Evolutionary conservation across 805 yeast genomes (phyloP), one percentile per base, ranked within the genome.

Genomic region (Groenewaldozyma salmanticensis): DNA sequence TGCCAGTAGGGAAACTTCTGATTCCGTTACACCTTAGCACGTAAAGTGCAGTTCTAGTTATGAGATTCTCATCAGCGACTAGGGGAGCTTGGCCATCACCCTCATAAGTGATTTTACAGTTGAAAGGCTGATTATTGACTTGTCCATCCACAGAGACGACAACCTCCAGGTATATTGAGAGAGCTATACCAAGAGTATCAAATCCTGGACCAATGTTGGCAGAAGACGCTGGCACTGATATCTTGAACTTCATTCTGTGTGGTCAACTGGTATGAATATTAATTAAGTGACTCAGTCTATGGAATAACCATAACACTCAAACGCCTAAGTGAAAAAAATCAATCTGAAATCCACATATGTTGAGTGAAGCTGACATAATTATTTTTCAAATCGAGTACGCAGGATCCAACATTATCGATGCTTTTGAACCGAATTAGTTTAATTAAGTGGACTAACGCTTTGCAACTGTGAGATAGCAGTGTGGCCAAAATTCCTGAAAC

Each of bases 171-270:
- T 66, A 86, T 38, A 87, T 65, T 47, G 81, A 72, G 49, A 92
- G 70, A 35, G 96, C 96, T 32, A 92, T 80, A 19, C 98, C 98
- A 39, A 92, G 66, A 4, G 92, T 98, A 62, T 92, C 98, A 57
- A 90, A 92, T 1, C 98, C 98, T 6, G 98, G 98, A 5, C 98
- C 98, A 39, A 92, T 90, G 55, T 92, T 92, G 55, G 98, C 98
- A 38, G 95, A 83, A 4, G 97, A 88, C 4, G 97, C 96, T 3
- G 98, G 98, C 15, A 90, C 92, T 41, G 74, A 76, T 51, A 85
- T 73, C 34, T 59, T 61, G 61, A 81, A 81, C 41, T 70, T 66
- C 11, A 13, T 24, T 7, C 29, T n/a, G n/a, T n/a, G n/a, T n/a
- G n/a, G n/a, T n/a, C n/a, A n/a, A n/a, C n/a, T n/a, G n/a, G n/a